Base-by-base conservation (phyloP, 192 early-diverging fungal genomes). In the Backusella liffmaniae region DNA sequence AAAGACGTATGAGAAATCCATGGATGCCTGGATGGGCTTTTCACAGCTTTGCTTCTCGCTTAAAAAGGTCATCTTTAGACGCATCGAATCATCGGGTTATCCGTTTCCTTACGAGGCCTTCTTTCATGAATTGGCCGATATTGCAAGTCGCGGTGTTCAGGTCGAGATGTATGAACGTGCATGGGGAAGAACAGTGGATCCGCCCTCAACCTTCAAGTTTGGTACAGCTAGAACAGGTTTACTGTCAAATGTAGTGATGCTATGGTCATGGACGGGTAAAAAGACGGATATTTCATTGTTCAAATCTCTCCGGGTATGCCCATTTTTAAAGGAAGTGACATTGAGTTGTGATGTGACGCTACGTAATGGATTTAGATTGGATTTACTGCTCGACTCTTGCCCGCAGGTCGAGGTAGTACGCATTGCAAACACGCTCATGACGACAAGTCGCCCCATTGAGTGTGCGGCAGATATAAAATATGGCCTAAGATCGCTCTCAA, bases 21-120 rank as follows among this genome's bases (percentile, higher is more conserved):
- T 71, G 42, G 70, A 71, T 71, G 70, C 70, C 3, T 71, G 70
- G 41, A 71, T 71, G 70, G 70, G 70, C n/a, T 71, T 71, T 30
- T 39, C 70, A 1, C 70, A 71, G 39, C 42, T 71, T 3, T 71
- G 70, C 29, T 39, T 69, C 18, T 69, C 37, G 8, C 26, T 71
- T 1, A 30, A 71, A 29, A 71, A 44, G 44, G 39, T 71, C n/a
- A 44, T 49, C 15, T 71, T 71, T 49, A 30, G 70, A 49, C 41
- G 42, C 13, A 71, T 71, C 21, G 42, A 41, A 9, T 23, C 70
- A 49, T 44, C 39, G 3, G 41, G 35, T 0, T 71, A 46, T 49
- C 70, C 70, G 1, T 71, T 71, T 8, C 70, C 70, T 3, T 71
- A 71, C 18, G 70, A 71, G 23, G 70, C 39, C n/a, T 71, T 71